These are phyloP conservation scores for Areca catechu DNA, from an alignment of 176 grass and related monocot genomes.

Conservation along the genomic window DNA sequence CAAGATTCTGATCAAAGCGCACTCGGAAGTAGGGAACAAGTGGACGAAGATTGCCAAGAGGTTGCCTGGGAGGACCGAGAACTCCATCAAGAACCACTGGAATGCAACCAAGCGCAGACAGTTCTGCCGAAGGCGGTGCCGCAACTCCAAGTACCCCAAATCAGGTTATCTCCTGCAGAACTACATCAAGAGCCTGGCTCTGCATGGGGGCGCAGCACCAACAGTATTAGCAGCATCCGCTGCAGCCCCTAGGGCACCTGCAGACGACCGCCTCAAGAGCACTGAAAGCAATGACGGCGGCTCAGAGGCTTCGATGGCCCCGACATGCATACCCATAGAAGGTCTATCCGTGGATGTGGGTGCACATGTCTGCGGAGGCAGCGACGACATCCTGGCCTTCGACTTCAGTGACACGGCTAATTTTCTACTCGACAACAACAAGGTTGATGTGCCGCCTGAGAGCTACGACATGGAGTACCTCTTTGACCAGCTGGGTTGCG, in stretches of 20 bases:
- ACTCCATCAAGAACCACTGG: slow-evolving; percentile 96
- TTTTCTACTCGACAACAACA: slow-evolving; percentile 30
- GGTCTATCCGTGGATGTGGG: neutral
- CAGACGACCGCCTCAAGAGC: neutral
- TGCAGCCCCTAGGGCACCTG: neutral
- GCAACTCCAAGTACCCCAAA: slow-evolving; percentile 40
- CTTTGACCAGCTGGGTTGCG: slow-evolving; percentile 12
- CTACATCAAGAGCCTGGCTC: slow-evolving; percentile 73
- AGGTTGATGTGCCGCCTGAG: slow-evolving; percentile 3
- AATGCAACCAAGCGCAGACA: slow-evolving; percentile 86
- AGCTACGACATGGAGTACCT: neutral
- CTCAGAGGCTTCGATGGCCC: slow-evolving; percentile 1
- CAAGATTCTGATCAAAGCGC: slow-evolving; percentile 68
- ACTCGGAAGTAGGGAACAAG: slow-evolving; percentile 85
- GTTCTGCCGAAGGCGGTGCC: slow-evolving; percentile 39
- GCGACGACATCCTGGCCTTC: slow-evolving; percentile 25
- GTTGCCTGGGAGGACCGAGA: slow-evolving; percentile 81
- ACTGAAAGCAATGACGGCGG: neutral
- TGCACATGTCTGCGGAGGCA: neutral
- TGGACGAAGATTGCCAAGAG: slow-evolving; percentile 95
- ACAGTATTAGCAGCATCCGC: slow-evolving; percentile 4
- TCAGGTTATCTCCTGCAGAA: slow-evolving; percentile 55
- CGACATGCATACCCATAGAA: neutral
- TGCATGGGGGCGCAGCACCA: slow-evolving; percentile 14
- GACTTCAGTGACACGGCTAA: slow-evolving; percentile 37